phyloP scores from a whole-genome alignment of 192 early-diverging fungal species.

The Thamnidium elegans region DNA sequence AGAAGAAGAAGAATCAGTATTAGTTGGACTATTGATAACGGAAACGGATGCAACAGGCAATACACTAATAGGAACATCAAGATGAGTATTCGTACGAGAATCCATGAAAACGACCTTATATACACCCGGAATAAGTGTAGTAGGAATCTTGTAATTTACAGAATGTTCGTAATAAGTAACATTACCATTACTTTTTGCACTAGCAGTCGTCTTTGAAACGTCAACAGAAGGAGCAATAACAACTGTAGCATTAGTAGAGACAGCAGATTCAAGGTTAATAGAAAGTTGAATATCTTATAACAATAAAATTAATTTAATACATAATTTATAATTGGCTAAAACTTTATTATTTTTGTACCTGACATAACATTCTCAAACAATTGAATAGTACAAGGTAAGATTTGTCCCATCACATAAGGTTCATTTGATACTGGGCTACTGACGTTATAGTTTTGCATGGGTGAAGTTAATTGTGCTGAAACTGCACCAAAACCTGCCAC shows the following conservation, averaged over 20 bases:
- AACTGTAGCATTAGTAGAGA: slow-evolving; percentile 9
- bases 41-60: slow-evolving; percentile 20
- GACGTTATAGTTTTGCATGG: slow-evolving; percentile 30
- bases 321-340: background rate
- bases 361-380: slow-evolving; percentile 18
- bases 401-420: slow-evolving; percentile 31
- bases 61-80: slow-evolving; percentile 27
- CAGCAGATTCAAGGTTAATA: slow-evolving; percentile 20
- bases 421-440: slow-evolving; percentile 27
- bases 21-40: background rate
- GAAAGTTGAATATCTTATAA: slow-evolving; percentile 21
- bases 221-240: slow-evolving; percentile 24
- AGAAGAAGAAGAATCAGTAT: background rate
- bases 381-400: slow-evolving; percentile 29
- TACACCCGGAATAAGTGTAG: slow-evolving; percentile 25
- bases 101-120: slow-evolving; percentile 36
- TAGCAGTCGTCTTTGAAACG: slow-evolving; percentile 19
- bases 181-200: slow-evolving; percentile 15
- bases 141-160: slow-evolving; percentile 31
- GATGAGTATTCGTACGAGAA: slow-evolving; percentile 21
- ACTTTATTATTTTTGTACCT: slow-evolving; percentile 23
- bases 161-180: slow-evolving; percentile 26
- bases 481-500: background rate
- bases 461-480: slow-evolving; percentile 28
- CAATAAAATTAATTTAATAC: background rate